A percentile compares a stretch with the other conserved stretches of the same genome.
These are phyloP conservation scores for Mycosarcoma maydis DNA, from an alignment of 1,284 basidiomycete genomes.

Conservation along the genomic window DNA sequence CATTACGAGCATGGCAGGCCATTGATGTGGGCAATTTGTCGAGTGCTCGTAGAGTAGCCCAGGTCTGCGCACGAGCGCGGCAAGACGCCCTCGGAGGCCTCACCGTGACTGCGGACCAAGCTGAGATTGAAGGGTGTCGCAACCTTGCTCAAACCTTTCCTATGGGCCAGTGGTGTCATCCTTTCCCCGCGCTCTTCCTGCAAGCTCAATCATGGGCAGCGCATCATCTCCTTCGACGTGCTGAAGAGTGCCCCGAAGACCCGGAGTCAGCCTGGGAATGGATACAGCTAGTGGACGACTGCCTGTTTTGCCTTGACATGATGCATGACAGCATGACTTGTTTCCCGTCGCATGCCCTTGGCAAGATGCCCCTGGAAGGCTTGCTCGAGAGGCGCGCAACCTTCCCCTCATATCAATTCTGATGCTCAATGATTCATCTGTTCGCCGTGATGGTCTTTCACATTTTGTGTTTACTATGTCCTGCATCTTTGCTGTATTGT, in stretches of 20 bases:
- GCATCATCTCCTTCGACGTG: constrained; percentile 4
- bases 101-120: constrained; percentile 7
- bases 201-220: constrained; percentile 7
- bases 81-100: constrained; percentile 5
- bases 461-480: no score
- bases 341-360: constrained; percentile 6
- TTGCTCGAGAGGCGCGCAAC: constrained; percentile 8
- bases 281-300: constrained; percentile 4
- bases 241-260: background rate
- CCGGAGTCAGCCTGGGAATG: background rate
- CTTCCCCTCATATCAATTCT: background rate
- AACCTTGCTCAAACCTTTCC: constrained; percentile 1
- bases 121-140: constrained; percentile 1
- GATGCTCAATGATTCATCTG: no score
- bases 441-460: no score
- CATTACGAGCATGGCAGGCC: constrained; percentile 1
- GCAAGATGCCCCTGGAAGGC: constrained; percentile 3
- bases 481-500: no score
- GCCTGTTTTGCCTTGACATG: constrained; percentile 6
- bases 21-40: constrained; percentile 1
- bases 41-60: constrained; percentile 3
- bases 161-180: constrained; percentile 9
- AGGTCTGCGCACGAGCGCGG: constrained; percentile 7
- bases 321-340: constrained; percentile 4
- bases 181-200: background rate